A percentile compares a stretch with the other conserved stretches of the same genome.
Evolutionary conservation across 768 basidiomycete species (phyloP).

Genomic region (Hygrocybe coccinea): DNA sequence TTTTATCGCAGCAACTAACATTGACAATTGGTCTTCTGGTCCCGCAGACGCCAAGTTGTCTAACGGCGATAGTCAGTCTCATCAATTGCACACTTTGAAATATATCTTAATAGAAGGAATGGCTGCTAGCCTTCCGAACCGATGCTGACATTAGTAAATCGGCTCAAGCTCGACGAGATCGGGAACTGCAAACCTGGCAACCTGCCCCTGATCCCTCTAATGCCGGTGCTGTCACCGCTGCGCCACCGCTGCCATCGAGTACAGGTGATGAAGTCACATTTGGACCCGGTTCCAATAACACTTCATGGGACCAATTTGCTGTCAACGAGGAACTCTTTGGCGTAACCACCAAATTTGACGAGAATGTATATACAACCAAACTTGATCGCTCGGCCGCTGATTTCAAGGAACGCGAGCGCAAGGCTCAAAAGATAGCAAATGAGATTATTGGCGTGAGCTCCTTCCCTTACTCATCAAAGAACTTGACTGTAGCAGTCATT

Average conservation of each 20-base stretch:
- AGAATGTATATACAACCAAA: slow-evolving; percentile 92
- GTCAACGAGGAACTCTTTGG: slow-evolving; percentile 93
- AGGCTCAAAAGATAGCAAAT: slow-evolving; percentile 82
- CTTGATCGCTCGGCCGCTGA: slow-evolving; percentile 80
- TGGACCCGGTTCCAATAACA: slow-evolving; percentile 44
- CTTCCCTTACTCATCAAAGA: slow-evolving; percentile 5
- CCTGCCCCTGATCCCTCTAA: slow-evolving; percentile 37
- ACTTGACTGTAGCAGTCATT: slow-evolving; percentile 1
- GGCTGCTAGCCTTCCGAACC: slow-evolving; percentile 66
- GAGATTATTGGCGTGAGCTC: slow-evolving; percentile 80
- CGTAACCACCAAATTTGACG: slow-evolving; percentile 85
- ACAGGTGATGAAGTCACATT: slow-evolving; percentile 68
- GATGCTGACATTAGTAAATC: slow-evolving; percentile 72
- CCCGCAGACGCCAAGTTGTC: slow-evolving; percentile 64
- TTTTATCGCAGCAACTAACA: slow-evolving; percentile 68
- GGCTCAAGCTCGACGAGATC: slow-evolving; percentile 51
- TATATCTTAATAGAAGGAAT: background rate
- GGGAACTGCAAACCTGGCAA: slow-evolving; percentile 80
- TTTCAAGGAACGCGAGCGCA: slow-evolving; percentile 82
- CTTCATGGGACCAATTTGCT: slow-evolving; percentile 87
- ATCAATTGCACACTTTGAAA: slow-evolving; percentile 10
- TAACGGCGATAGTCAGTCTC: slow-evolving; percentile 65
- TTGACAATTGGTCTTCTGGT: slow-evolving; percentile 68
- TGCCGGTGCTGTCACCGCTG: slow-evolving; percentile 15
- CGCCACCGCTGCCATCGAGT: slow-evolving; percentile 11